These are phyloP conservation scores for Fulvia fulva DNA, from an alignment of 2,329 filamentous ascomycete species.

Conservation along the genomic window DNA sequence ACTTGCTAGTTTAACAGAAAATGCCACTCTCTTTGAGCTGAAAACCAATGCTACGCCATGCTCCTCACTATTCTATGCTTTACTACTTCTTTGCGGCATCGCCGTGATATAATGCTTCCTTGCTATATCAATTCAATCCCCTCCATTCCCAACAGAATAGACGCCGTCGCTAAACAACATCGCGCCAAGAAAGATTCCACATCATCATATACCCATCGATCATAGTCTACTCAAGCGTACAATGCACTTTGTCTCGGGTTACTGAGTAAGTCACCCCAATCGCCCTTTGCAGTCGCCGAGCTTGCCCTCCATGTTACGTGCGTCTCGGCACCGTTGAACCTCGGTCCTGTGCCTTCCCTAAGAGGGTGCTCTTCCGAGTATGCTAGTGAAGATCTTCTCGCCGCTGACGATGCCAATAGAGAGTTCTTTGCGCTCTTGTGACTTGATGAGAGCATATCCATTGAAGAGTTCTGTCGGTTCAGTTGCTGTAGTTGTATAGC, in stretches of 20 bases:
- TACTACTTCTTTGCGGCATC: neutral
- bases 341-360: constrained; percentile 7
- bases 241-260: constrained; percentile 8
- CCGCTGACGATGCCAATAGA: neutral
- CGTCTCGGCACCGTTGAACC: constrained; percentile 10
- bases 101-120: neutral
- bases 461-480: neutral
- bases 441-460: neutral
- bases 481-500: neutral
- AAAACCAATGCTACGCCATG: neutral
- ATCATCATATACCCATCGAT: neutral
- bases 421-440: neutral
- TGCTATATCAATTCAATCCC: neutral
- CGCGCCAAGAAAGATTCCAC: neutral
- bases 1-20: neutral
- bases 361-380: constrained; percentile 10
- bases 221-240: constrained; percentile 2
- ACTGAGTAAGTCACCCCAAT: constrained; percentile 12
- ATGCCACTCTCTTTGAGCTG: neutral
- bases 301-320: constrained; percentile 6
- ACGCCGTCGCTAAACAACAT: constrained; percentile 5
- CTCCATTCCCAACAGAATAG: neutral
- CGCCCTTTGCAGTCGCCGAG: constrained; percentile 6
- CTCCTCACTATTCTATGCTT: neutral
- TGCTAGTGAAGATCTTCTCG: neutral